Evolutionary conservation across 2,329 filamentous ascomycete species (phyloP).

Genomic region (Aspergillus carbonarius): DNA sequence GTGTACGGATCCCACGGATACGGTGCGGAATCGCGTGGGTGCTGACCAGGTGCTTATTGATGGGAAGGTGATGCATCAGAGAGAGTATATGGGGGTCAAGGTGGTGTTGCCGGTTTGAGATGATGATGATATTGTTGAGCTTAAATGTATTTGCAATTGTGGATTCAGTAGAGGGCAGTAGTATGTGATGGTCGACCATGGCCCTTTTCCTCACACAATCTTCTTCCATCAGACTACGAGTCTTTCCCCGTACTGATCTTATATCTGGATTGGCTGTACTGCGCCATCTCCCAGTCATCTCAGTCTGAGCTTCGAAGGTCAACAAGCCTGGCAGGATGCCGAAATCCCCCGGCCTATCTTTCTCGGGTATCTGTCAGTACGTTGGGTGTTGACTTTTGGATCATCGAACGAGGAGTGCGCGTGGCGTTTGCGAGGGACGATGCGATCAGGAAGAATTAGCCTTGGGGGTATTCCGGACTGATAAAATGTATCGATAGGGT

Average conservation of each 20-base stretch:
- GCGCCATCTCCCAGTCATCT: too few relatives aligned
- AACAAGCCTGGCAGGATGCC: not conserved
- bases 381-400: too few relatives aligned
- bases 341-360: not conserved
- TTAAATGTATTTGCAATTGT: too few relatives aligned
- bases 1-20: slow-evolving; percentile 45
- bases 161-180: too few relatives aligned
- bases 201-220: too few relatives aligned
- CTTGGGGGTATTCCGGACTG: too few relatives aligned
- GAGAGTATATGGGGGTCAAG: slow-evolving; percentile 50
- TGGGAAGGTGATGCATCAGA: slow-evolving; percentile 49
- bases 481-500: too few relatives aligned
- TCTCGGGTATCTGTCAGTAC: not conserved
- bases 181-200: too few relatives aligned
- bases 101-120: slow-evolving; percentile 45
- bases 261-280: too few relatives aligned
- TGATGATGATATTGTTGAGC: too few relatives aligned
- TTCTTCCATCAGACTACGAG: too few relatives aligned
- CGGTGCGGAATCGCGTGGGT: slow-evolving; percentile 41
- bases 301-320: not conserved
- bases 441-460: not conserved
- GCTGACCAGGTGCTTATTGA: slow-evolving; percentile 46
- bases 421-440: not conserved
- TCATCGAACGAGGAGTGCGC: not conserved
- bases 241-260: too few relatives aligned